phyloP scores from a whole-genome alignment of 2,329 filamentous ascomycete genomes.

The Didymella glomerata region DNA sequence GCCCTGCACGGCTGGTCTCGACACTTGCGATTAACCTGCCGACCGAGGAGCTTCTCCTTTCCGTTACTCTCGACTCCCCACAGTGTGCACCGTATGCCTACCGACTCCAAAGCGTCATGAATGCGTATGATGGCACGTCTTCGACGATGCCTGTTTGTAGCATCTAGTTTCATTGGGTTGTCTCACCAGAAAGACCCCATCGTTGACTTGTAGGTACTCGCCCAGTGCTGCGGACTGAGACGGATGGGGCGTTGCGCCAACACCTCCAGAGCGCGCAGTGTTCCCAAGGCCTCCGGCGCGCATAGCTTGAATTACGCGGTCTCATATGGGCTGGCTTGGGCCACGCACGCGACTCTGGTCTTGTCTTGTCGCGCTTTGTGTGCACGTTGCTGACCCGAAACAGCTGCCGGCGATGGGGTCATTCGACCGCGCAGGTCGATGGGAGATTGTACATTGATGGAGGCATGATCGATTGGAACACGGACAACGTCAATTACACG shows the following conservation, averaged over 20 bases:
- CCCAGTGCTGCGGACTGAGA: conserved; percentile 1
- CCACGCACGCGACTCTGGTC: not conserved
- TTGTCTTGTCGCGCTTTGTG: not conserved
- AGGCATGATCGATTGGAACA: conserved; percentile 65
- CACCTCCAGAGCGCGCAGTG: not conserved
- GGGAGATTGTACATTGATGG: conserved; percentile 69
- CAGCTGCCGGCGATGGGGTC: conserved; percentile 57
- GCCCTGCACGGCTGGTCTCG: conserved; percentile 38
- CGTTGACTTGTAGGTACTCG: conserved; percentile 54
- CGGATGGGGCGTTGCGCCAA: conserved; percentile 2
- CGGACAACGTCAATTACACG: conserved; percentile 57
- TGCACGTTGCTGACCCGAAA: conserved; percentile 4
- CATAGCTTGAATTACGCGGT: not conserved
- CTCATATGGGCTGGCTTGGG: not conserved
- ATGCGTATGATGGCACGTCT: conserved; percentile 44
- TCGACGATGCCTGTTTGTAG: conserved; percentile 38
- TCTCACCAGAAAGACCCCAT: conserved; percentile 59
- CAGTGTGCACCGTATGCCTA: conserved; percentile 30
- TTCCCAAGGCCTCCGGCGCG: not conserved
- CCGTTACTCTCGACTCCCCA: conserved; percentile 22
- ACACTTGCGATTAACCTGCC: conserved; percentile 26
- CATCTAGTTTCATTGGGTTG: conserved; percentile 36
- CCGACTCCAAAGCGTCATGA: conserved; percentile 35
- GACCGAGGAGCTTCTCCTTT: conserved; percentile 21
- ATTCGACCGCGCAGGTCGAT: conserved; percentile 69